Evolutionary conservation across 2,329 filamentous ascomycete genomes (phyloP).

Genomic region (Neopestalotiopsis rosae): DNA sequence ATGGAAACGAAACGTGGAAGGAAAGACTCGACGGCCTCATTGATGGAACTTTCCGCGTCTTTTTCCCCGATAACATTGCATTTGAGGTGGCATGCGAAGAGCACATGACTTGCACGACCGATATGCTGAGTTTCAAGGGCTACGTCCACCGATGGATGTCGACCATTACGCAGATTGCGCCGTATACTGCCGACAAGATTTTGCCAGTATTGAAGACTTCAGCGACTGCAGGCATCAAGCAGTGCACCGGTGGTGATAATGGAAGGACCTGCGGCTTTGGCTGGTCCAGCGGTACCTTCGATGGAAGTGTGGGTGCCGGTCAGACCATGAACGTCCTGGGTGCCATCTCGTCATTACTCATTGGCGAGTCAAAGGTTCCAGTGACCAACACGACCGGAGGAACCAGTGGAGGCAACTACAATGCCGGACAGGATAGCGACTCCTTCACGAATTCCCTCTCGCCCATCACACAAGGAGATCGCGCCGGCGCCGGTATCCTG

Average conservation of each 20-base stretch:
- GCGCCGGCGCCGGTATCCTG: constrained; percentile 53
- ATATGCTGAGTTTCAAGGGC: constrained; percentile 65
- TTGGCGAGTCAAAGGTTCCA: constrained; percentile 45
- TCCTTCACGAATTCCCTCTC: constrained; percentile 37
- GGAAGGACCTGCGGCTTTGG: constrained; percentile 54
- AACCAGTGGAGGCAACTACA: constrained; percentile 51
- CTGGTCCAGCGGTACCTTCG: constrained; percentile 53
- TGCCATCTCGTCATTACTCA: constrained; percentile 58
- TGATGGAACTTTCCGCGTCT: constrained; percentile 50
- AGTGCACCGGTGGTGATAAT: constrained; percentile 38
- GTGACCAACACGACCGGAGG: constrained; percentile 56
- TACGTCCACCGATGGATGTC: constrained; percentile 60
- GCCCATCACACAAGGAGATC: constrained; percentile 49
- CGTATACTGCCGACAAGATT: constrained; percentile 41
- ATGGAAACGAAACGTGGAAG: constrained; percentile 49
- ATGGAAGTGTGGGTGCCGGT: constrained; percentile 61
- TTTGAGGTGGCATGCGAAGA: constrained; percentile 60
- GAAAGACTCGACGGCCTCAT: constrained; percentile 54
- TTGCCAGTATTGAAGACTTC: constrained; percentile 43
- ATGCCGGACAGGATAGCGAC: constrained; percentile 44
- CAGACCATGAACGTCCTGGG: constrained; percentile 65
- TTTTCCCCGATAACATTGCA: constrained; percentile 55
- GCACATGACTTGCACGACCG: constrained; percentile 55
- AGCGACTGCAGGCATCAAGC: constrained; percentile 43
- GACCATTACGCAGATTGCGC: constrained; percentile 46